These are phyloP conservation scores for Penicillium ochrochloron DNA, from an alignment of 495 filamentous ascomycete genomes.

Conservation along the genomic window DNA sequence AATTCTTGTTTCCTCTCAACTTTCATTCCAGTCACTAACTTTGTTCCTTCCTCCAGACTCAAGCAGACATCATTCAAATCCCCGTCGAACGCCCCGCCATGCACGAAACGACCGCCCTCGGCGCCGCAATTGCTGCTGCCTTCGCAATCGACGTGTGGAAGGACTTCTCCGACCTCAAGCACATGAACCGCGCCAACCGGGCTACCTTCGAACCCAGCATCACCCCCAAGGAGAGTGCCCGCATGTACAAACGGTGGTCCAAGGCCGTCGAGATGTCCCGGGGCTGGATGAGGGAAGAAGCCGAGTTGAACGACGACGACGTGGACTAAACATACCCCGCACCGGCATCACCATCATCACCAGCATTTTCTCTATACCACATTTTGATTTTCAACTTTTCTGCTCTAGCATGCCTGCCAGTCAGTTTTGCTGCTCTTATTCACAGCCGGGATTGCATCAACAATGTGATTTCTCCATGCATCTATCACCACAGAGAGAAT, in stretches of 20 bases:
- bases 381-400: slow-evolving; percentile 14
- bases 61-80: slow-evolving; percentile 89
- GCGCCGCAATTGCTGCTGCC: slow-evolving; percentile 92
- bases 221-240: slow-evolving; percentile 58
- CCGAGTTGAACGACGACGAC: slow-evolving; percentile 41
- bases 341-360: not conserved
- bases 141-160: slow-evolving; percentile 86
- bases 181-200: slow-evolving; percentile 76
- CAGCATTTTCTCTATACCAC: slow-evolving; percentile 9
- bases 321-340: slow-evolving; percentile 24
- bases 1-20: not conserved
- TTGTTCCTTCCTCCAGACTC: slow-evolving; percentile 57
- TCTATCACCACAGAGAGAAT: slow-evolving; percentile 10
- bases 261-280: slow-evolving; percentile 89
- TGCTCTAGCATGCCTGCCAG: slow-evolving; percentile 20
- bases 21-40: slow-evolving; percentile 20
- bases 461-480: not conserved
- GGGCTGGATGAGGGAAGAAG: slow-evolving; percentile 69
- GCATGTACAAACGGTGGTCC: slow-evolving; percentile 80
- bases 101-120: slow-evolving; percentile 92
- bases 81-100: slow-evolving; percentile 86
- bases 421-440: slow-evolving; percentile 5
- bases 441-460: slow-evolving; percentile 5
- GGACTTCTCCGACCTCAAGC: slow-evolving; percentile 74
- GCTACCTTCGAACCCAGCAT: slow-evolving; percentile 75